Percentiles rank a stretch among this genome's conserved stretches.
Conservation (phyloP, 306 rosid species). For the Echinosophora koreensis region DNA sequence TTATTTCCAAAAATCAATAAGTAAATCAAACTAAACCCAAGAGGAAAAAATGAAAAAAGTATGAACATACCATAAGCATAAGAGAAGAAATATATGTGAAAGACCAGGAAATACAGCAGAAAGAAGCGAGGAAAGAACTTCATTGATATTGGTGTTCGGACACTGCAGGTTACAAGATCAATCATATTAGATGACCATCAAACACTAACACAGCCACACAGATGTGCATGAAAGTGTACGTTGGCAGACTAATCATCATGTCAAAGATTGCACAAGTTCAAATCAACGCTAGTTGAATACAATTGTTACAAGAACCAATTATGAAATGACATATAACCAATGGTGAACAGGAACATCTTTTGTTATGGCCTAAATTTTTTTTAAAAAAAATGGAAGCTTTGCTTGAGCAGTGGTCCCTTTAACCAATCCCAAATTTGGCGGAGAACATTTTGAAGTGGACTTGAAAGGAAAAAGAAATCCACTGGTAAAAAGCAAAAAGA, state of each 20-base stretch:
- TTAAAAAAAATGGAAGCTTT: not conserved
- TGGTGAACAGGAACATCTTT: not conserved
- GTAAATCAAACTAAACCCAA: conserved; percentile 21
- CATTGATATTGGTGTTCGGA: conserved; percentile 98
- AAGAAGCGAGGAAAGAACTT: conserved; percentile 99
- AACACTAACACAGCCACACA: conserved; percentile 16
- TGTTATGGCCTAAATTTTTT: not conserved
- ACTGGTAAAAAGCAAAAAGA: conserved; percentile 1
- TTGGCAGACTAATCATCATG: conserved; percentile 18
- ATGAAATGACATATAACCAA: conserved; percentile 28
- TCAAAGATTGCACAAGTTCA: not conserved
- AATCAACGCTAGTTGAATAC: not conserved
- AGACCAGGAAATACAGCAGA: conserved; percentile 93
- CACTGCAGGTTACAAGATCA: conserved; percentile 69
- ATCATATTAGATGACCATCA: conserved; percentile 51
- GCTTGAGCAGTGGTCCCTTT: conserved; percentile 4
- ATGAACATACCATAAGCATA: conserved; percentile 78
- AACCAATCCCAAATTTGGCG: conserved; percentile 12
- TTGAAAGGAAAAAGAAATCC: not conserved
- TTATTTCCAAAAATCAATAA: conserved; percentile 44
- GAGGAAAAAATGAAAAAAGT: not conserved
- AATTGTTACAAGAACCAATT: conserved; percentile 20
- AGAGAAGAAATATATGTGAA: conserved; percentile 98
- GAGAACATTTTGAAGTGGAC: conserved; percentile 3
- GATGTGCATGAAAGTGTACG: conserved; percentile 1